Evolutionary conservation across 345 rosid species (phyloP), one percentile per base, ranked within the genome.

Genomic region (Hibiscus tridactylites): DNA sequence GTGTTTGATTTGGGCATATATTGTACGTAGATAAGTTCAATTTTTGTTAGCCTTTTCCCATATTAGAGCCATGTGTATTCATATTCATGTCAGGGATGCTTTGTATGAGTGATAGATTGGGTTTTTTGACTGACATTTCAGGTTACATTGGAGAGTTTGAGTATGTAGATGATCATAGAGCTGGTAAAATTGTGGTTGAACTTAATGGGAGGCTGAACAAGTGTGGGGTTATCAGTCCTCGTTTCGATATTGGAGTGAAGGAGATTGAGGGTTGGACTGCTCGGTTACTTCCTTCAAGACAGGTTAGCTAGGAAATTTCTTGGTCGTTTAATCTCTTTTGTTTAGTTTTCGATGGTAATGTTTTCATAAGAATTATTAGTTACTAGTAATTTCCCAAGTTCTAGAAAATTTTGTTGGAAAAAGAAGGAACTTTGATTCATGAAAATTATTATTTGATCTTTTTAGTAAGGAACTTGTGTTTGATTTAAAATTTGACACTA

Each of bases 261-360:
- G 92, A 90, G 72, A 86, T 90, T 17, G 96, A 90, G 76, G 86
- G 92, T 15, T 90, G 96, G 96, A 90, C 96, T 68, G 96, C 96
- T 37, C 83, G 92, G 63, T 73, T 90, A 74, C 90, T 90, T 73
- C 96, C 92, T 67, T 90, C 92, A 13, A 83, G 96, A 88, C 92
- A 90, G 90, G 92, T 90, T 42, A 28, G 80, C 11, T 21, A 37
- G 4, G 68, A 64, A 29, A 42, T 29, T 29, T 4, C 2, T 19
- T 56, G 19, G 60, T 16, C 47, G 15, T 37, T 24, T 11, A 24
- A 65, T 65, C 35, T 0, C 9, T 12, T 50, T 50, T 50, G 19
- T 50, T 12, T 49, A 49, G 16, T 49, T 15, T 49, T 15, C 2
- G 47, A 44, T 44, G 3, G 9, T 9, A 57, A 5, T 17, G 21